Evolutionary conservation across 2,329 filamentous ascomycete genomes (phyloP), one percentile per base, ranked within the genome.

Genomic region (Hymenoscyphus fructigenus): DNA sequence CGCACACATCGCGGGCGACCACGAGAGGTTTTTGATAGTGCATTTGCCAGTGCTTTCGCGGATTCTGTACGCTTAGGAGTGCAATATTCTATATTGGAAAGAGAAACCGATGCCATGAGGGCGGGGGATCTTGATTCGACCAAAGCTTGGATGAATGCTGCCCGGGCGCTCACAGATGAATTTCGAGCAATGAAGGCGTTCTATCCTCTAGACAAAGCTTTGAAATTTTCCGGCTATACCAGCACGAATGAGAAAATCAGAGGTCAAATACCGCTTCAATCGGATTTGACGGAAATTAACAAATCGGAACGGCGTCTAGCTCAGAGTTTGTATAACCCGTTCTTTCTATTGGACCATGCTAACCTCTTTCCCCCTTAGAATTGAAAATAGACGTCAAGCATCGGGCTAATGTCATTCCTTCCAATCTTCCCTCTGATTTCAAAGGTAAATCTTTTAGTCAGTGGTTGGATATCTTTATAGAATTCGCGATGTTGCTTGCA

Each of bases 391-490:
- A 50, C 20, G 44, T 68, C 28, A n/a, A 57, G 41, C 32, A 62
- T 20, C 60, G 55, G 14, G 34, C 60, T 29, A 61, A 61, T 38
- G 20, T 55, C 2, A 32, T 62, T 23, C 60, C 55, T 20, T 20
- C 20, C 26, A 41, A 12, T 60, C 61, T 75, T 41, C 74, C 75
- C 7, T 62, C 69, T 32, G 70, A 75, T 65, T 93, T 92, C 74
- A 89, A 92, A 69, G 91, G 90, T 7, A 91, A 98, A 57, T 81
- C 88, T 0, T 97, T 98, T 74, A 83, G 88, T 65, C 84, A 88
- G 57, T 99, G 95, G 95, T 84, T 97, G 2, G 91, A 96, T 70
- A 83, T 97, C 0, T 97, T 99, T 75, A 84, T 96, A 41, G 91
- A 95, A 73, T 96, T 96, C 75, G 91, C 93, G 2, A 83, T 97